Conservation (phyloP, 345 rosid species). For the Gossypium herbaceum region DNA sequence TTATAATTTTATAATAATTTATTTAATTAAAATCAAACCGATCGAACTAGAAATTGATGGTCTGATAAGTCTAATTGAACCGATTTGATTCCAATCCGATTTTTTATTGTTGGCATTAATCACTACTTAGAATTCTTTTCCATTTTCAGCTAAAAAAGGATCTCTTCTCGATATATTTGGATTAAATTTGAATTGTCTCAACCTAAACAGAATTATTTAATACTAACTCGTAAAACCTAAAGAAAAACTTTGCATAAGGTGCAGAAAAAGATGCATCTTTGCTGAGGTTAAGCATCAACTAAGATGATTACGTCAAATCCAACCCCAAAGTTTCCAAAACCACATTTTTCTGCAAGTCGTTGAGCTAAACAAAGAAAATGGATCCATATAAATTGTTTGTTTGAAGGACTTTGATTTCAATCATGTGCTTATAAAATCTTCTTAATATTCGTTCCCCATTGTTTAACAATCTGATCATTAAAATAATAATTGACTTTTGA, state of each 20-base stretch:
- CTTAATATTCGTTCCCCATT: neutral
- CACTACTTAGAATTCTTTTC: neutral
- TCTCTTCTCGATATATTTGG: too few relatives aligned
- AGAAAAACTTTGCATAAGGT: neutral
- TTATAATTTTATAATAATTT: too few relatives aligned
- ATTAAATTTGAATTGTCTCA: too few relatives aligned
- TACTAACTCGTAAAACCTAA: too few relatives aligned
- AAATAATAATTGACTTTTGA: neutral
- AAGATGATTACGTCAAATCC: neutral
- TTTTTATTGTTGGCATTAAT: neutral
- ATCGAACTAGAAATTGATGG: too few relatives aligned
- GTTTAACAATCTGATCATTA: neutral
- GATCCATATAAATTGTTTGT: too few relatives aligned
- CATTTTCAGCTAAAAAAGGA: neutral
- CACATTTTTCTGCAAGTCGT: neutral
- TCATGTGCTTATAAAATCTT: neutral
- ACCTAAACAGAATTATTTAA: too few relatives aligned
- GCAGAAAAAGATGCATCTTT: neutral
- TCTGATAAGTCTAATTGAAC: too few relatives aligned
- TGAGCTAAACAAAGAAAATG: neutral
- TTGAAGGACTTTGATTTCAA: neutral
- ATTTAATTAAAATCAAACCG: too few relatives aligned
- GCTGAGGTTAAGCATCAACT: neutral
- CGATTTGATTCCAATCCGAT: too few relatives aligned
- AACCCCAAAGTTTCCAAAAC: neutral